Evolutionary conservation across 768 basidiomycete species (phyloP).

Genomic region (Amanita muscaria): DNA sequence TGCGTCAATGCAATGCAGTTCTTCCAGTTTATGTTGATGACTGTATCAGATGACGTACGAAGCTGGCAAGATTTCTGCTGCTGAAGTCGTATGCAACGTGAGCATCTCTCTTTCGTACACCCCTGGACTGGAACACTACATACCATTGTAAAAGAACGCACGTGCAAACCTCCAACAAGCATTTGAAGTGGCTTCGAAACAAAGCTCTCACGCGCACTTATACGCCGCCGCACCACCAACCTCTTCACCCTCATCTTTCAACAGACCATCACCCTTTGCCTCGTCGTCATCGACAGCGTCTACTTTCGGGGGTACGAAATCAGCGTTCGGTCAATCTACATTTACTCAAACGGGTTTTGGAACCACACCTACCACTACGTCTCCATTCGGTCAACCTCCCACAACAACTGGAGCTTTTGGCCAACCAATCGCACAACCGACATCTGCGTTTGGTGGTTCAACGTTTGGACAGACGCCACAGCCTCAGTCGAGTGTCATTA

Average conservation of each 20-base stretch:
- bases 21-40: background rate
- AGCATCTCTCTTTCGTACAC: constrained; percentile 2
- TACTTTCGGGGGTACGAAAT: constrained; percentile 16
- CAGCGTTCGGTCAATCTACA: constrained; percentile 25
- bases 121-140: background rate
- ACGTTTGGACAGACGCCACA: constrained; percentile 20
- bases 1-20: constrained; percentile 26
- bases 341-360: constrained; percentile 31
- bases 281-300: too few species aligned
- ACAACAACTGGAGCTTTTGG: constrained; percentile 25
- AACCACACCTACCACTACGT: constrained; percentile 15
- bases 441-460: constrained; percentile 23
- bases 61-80: constrained; percentile 40
- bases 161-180: constrained; percentile 39
- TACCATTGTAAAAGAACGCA: constrained; percentile 31
- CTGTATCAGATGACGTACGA: constrained; percentile 40
- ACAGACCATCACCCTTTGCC: constrained; percentile 11
- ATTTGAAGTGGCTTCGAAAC: constrained; percentile 43
- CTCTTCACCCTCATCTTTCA: constrained; percentile 31
- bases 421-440: constrained; percentile 23
- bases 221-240: constrained; percentile 6
- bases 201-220: constrained; percentile 22
- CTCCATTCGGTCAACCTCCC: constrained; percentile 27
- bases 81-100: constrained; percentile 39
- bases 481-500: constrained; percentile 30